These are phyloP conservation scores for Amaranthus tricolor DNA, from an alignment of 179 eudicot species.

Conservation along the genomic window DNA sequence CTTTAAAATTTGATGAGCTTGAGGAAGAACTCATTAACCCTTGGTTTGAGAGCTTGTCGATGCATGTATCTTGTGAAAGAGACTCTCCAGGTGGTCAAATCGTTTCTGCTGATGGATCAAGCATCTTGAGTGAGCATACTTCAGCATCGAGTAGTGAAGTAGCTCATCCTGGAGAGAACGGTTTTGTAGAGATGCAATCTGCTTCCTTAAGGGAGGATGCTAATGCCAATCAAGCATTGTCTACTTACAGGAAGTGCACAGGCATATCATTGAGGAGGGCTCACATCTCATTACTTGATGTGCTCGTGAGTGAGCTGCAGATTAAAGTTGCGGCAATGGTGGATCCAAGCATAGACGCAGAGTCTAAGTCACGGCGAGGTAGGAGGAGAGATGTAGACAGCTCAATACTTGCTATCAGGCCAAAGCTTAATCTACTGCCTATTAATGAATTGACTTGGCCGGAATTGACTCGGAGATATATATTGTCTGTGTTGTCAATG, in stretches of 20 bases:
- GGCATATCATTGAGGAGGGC: slow-evolving; percentile 54
- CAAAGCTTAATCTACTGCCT: slow-evolving; percentile 69
- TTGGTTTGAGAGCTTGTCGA: slow-evolving; percentile 50
- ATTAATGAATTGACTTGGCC: slow-evolving; percentile 92
- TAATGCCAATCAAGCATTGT: slow-evolving; percentile 27
- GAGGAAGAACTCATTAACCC: slow-evolving; percentile 76
- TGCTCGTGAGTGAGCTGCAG: slow-evolving; percentile 77
- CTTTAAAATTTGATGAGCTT: slow-evolving; percentile 58
- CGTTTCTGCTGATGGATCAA: slow-evolving; percentile 29
- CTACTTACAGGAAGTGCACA: slow-evolving; percentile 35
- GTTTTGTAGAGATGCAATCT: slow-evolving; percentile 31
- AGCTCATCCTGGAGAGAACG: slow-evolving; percentile 28
- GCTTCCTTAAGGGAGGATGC: slow-evolving; percentile 30
- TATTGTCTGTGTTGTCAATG: slow-evolving; percentile 62
- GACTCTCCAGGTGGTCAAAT: slow-evolving; percentile 27
- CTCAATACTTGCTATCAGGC: slow-evolving; percentile 50
- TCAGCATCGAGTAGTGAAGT: slow-evolving; percentile 34
- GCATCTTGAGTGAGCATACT: slow-evolving; percentile 28
- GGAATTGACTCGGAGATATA: slow-evolving; percentile 84
- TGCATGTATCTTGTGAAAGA: slow-evolving; percentile 32
- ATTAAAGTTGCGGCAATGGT: slow-evolving; percentile 63
- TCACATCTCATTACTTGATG: slow-evolving; percentile 63
- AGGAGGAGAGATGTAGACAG: slow-evolving; percentile 71
- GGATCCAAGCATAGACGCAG: slow-evolving; percentile 73
- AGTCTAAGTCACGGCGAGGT: slow-evolving; percentile 69